Evolutionary conservation across 2,329 filamentous ascomycete genomes (phyloP).

Genomic region (Beauveria sp.): DNA sequence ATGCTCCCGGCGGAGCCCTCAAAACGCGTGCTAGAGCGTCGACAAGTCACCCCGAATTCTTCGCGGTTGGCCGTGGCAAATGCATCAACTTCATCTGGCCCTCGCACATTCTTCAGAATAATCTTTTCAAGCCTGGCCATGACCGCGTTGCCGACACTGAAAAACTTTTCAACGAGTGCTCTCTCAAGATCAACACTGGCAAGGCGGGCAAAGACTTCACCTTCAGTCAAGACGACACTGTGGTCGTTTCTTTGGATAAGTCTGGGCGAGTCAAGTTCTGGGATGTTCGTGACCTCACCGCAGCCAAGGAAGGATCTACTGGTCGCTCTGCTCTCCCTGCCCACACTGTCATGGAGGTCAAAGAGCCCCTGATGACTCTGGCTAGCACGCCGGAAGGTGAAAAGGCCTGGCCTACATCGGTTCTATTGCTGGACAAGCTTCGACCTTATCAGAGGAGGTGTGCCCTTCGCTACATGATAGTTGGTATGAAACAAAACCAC

Average conservation of each 20-base stretch:
- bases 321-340: constrained; percentile 44
- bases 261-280: constrained; percentile 95
- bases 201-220: constrained; percentile 98
- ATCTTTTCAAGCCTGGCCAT: constrained; percentile 54
- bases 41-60: constrained; percentile 82
- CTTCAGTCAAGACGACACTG: constrained; percentile 92
- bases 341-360: constrained; percentile 63
- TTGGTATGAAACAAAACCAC: constrained; percentile 98
- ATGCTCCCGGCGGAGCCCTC: constrained; percentile 81
- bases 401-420: constrained; percentile 94
- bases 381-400: constrained; percentile 80
- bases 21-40: constrained; percentile 93
- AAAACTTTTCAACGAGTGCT: constrained; percentile 76
- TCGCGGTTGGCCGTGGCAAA: constrained; percentile 91
- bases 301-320: constrained; percentile 43
- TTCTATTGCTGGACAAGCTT: constrained; percentile 92
- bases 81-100: constrained; percentile 85
- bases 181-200: constrained; percentile 88
- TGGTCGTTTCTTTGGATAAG: constrained; percentile 94
- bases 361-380: constrained; percentile 77
- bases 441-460: constrained; percentile 85
- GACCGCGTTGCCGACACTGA: constrained; percentile 76
- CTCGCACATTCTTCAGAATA: constrained; percentile 53
- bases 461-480: constrained; percentile 88
- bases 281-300: constrained; percentile 78